Evolutionary conservation across 306 rosid species (phyloP), one percentile per base, ranked within the genome.

Genomic region (Cucurbita pepo): DNA sequence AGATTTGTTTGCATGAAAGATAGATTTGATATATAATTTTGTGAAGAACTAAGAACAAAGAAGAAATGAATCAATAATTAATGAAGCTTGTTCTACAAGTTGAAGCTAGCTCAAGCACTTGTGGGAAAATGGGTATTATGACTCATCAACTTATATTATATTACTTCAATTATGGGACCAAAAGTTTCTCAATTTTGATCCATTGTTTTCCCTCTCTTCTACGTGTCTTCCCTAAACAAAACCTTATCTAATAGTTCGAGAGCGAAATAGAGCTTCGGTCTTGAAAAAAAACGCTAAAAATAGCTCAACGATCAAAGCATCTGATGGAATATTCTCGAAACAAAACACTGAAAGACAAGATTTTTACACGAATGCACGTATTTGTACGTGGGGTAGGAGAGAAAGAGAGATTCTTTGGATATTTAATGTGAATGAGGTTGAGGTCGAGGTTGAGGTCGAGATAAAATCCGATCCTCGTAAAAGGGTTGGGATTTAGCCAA

Each of bases 81-180:
- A 51, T 69, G 41, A 69, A 10, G 38, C 67, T 64, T 76, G 58
- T 66, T 53, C 30, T 76, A 48, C 44, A 51, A 56, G 75, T 16
- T 16, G 10, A 77, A 59, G 76, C 21, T 70, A 69, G 16, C 57
- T 52, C 54, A 69, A 57, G 16, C 57, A 56, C 45, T 15, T 51
- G 52, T 54, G 40, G 40, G 71, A 11, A 50, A 13, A 16, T 14
- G 8, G 52, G 41, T 12, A 7, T 12, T 43, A 8, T 22, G 41
- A 67, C 56, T 67, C 73, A 67, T 7, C 56, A 56, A 9, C 22
- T 44, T 43, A 67, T 11, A 50, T 50, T 50, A 50, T 50, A 50
- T 50, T 56, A 36, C 79, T 76, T 66, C 8, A 43, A 55, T 64
- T 56, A 38, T 65, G 52, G 50, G 56, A 7, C 47, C 11, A 44